phyloP scores from a whole-genome alignment of 2,329 filamentous ascomycete genomes.

The Sphaerulina populicola region DNA sequence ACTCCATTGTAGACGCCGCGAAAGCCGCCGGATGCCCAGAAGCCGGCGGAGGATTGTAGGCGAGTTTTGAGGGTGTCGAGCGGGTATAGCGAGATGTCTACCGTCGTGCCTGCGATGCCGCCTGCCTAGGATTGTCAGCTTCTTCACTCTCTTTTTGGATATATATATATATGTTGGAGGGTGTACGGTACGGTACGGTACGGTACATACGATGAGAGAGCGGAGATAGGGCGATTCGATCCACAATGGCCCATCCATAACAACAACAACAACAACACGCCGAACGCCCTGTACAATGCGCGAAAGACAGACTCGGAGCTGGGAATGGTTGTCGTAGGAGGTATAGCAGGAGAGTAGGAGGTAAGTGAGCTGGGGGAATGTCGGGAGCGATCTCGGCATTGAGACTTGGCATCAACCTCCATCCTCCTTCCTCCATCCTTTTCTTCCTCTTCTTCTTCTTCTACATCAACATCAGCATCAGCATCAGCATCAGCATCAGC shows the following conservation, averaged over 20 bases:
- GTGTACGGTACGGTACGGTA: neutral
- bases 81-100: constrained; percentile 92
- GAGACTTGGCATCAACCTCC: neutral
- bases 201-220: constrained; percentile 38
- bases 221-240: constrained; percentile 43
- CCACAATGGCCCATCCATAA: constrained; percentile 8
- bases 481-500: neutral
- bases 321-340: no score
- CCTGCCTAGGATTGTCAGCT: constrained; percentile 53
- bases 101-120: constrained; percentile 84
- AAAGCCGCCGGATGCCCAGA: constrained; percentile 79
- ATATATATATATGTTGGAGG: neutral
- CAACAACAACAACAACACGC: neutral
- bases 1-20: constrained; percentile 87
- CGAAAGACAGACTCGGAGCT: constrained; percentile 1
- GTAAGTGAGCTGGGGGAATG: neutral
- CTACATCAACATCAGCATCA: neutral
- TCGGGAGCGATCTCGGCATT: constrained; percentile 2
- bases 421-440: neutral
- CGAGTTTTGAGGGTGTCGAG: constrained; percentile 98
- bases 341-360: neutral
- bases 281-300: constrained; percentile 4
- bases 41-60: constrained; percentile 71
- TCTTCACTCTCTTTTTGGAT: neutral
- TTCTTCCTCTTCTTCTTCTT: neutral